Percentiles rank a stretch among this genome's conserved stretches.
Evolutionary conservation across 208 protist genomes (phyloP).

Genomic region (Trypanosoma mega): DNA sequence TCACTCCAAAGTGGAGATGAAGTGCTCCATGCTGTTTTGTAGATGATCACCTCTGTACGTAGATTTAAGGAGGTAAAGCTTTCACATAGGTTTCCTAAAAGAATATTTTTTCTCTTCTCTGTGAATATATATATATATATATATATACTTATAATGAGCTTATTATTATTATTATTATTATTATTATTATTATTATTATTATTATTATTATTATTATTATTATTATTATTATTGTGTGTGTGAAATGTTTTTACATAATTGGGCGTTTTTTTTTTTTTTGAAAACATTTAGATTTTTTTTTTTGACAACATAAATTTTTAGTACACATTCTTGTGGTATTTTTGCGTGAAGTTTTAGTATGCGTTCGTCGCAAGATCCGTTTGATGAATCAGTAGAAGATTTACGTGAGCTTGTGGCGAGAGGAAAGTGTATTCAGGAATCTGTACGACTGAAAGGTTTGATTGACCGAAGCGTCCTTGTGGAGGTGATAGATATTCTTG

Average conservation of each 20-base stretch:
- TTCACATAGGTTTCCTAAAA: not conserved
- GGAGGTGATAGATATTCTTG: slow-evolving; percentile 40
- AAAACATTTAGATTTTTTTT: not conserved
- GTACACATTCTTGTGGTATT: too few species aligned
- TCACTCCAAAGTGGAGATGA: too few species aligned
- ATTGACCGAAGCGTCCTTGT: slow-evolving; percentile 34
- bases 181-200: slow-evolving; percentile 13
- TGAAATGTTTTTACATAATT: too few species aligned
- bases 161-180: slow-evolving; percentile 9
- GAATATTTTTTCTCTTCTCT: too few species aligned
- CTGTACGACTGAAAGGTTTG: slow-evolving; percentile 51
- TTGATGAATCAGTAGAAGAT: slow-evolving; percentile 72
- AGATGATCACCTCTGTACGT: not conserved
- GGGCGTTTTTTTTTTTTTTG: too few species aligned
- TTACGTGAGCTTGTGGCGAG: slow-evolving; percentile 47
- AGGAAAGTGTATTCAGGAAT: slow-evolving; percentile 52
- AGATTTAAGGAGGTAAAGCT: not conserved
- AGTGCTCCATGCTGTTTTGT: not conserved
- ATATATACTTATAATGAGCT: not conserved
- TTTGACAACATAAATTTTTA: too few species aligned
- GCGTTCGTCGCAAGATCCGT: slow-evolving; percentile 46
- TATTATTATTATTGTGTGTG: not conserved
- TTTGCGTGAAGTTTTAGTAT: not conserved
- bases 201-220: slow-evolving; percentile 1
- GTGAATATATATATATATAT: not conserved